These are phyloP conservation scores for Colletotrichum lini DNA, from an alignment of 2,329 filamentous ascomycete species.

Conservation along the genomic window DNA sequence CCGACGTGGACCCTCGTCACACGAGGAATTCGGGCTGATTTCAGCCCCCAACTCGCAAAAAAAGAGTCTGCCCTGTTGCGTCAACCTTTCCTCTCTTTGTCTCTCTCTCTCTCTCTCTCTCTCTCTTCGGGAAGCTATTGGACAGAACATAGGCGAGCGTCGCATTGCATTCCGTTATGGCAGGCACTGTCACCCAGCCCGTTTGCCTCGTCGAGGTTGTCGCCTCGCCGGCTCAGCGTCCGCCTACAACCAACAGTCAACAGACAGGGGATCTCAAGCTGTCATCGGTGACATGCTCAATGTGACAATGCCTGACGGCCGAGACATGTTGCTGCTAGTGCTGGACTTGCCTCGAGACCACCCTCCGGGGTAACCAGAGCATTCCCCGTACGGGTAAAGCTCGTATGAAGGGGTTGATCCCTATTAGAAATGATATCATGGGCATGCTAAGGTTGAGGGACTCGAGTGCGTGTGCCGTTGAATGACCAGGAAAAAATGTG, in stretches of 20 bases:
- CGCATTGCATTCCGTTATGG: not conserved
- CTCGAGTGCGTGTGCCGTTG: not conserved
- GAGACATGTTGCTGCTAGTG: not conserved
- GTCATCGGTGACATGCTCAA: not conserved
- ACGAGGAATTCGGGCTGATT: constrained; percentile 12
- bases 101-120: not conserved
- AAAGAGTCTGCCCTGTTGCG: constrained; percentile 2
- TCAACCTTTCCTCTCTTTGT: not conserved
- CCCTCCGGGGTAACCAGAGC: constrained; percentile 10
- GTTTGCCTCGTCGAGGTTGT: not conserved
- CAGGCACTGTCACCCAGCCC: not conserved
- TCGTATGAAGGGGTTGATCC: constrained; percentile 19
- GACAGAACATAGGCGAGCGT: not conserved
- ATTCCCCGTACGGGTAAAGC: not conserved
- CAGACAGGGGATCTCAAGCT: not conserved
- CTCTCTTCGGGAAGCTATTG: not conserved
- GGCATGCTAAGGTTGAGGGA: constrained; percentile 2
- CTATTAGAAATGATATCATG: constrained; percentile 24
- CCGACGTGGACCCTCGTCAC: constrained; percentile 30
- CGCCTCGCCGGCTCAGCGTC: not conserved
- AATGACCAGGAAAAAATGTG: not conserved
- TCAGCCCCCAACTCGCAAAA: constrained; percentile 3
- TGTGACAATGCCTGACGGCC: not conserved
- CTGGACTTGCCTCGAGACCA: not conserved
- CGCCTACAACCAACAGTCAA: too few relatives aligned